A percentile compares a stretch with the other conserved stretches of the same genome.
Conservation (phyloP, 768 basidiomycete genomes). For the Rhizopogon rudus region DNA sequence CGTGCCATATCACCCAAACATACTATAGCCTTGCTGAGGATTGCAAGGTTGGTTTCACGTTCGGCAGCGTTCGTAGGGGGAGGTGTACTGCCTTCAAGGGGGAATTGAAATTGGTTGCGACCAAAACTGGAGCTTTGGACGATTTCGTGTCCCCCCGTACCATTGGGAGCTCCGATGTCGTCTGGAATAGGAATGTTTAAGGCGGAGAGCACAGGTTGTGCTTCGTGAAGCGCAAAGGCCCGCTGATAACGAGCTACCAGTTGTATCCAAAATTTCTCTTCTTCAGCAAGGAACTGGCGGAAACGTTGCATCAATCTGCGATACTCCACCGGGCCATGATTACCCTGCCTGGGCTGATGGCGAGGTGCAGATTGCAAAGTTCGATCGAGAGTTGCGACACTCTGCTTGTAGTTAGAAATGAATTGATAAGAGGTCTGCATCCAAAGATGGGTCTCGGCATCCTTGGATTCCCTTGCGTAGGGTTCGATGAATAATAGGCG, state of each 20-base stretch:
- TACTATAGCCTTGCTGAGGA: conserved; percentile 83
- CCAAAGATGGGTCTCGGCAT: conserved; percentile 84
- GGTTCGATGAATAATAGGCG: conserved; percentile 66
- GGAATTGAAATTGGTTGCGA: conserved; percentile 62
- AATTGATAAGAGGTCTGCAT: conserved; percentile 88
- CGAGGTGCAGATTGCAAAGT: conserved; percentile 38
- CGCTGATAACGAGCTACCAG: conserved; percentile 72
- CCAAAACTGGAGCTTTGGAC: conserved; percentile 26
- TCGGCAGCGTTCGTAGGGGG: conserved; percentile 41
- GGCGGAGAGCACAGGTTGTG: conserved; percentile 46
- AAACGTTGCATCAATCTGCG: conserved; percentile 87
- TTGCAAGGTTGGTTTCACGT: conserved; percentile 60
- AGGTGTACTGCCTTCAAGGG: conserved; percentile 44
- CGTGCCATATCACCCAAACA: conserved; percentile 93
- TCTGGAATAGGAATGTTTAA: conserved; percentile 50
- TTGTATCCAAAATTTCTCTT: conserved; percentile 89
- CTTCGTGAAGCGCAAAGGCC: conserved; percentile 66
- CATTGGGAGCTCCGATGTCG: conserved; percentile 24
- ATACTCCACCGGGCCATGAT: conserved; percentile 69
- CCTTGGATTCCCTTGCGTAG: conserved; percentile 66
- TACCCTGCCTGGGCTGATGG: conserved; percentile 32
- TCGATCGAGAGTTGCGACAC: conserved; percentile 62
- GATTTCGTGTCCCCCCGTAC: conserved; percentile 14
- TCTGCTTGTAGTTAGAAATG: conserved; percentile 79
- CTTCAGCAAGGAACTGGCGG: conserved; percentile 81